These are phyloP conservation scores for Isatis lusitanica DNA, from an alignment of 441 rosid genomes.

Conservation along the genomic window DNA sequence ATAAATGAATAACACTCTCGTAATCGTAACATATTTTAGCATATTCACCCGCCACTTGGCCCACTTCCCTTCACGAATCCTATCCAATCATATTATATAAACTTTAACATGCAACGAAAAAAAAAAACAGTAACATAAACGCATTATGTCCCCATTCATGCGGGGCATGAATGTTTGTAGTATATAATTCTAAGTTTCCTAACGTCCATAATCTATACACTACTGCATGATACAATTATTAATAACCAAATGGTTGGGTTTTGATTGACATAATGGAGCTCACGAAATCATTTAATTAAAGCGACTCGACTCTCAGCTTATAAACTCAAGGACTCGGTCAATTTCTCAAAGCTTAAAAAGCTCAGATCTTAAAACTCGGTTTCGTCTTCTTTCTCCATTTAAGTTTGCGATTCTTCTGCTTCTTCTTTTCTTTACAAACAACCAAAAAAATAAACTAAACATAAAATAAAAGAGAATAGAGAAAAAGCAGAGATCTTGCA, in stretches of 20 bases:
- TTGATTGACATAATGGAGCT: not conserved
- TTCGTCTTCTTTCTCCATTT: constrained; percentile 16
- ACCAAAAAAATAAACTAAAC: not conserved
- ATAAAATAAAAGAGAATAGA: not conserved
- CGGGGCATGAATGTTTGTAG: not conserved
- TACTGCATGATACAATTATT: not conserved
- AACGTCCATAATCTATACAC: not conserved
- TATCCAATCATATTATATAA: not conserved
- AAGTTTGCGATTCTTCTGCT: constrained; percentile 17
- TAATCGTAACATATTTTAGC: too few relatives aligned
- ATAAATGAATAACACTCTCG: too few relatives aligned
- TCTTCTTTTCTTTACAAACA: not conserved
- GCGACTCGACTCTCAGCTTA: constrained; percentile 19
- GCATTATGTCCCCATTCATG: not conserved
- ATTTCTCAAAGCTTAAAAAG: constrained; percentile 18
- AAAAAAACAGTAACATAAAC: not conserved
- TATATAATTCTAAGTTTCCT: too few relatives aligned
- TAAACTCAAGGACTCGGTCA: constrained; percentile 23
- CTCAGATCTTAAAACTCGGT: constrained; percentile 33
- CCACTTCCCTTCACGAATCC: not conserved
- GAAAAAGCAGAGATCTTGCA: not conserved
- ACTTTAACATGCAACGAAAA: too few relatives aligned
- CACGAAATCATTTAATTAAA: not conserved
- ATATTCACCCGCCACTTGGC: not conserved
- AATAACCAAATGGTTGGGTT: not conserved